Percentiles rank a stretch among this genome's conserved stretches.
Evolutionary conservation across 2,329 filamentous ascomycete species (phyloP).

Genomic region (Onygena corvina): DNA sequence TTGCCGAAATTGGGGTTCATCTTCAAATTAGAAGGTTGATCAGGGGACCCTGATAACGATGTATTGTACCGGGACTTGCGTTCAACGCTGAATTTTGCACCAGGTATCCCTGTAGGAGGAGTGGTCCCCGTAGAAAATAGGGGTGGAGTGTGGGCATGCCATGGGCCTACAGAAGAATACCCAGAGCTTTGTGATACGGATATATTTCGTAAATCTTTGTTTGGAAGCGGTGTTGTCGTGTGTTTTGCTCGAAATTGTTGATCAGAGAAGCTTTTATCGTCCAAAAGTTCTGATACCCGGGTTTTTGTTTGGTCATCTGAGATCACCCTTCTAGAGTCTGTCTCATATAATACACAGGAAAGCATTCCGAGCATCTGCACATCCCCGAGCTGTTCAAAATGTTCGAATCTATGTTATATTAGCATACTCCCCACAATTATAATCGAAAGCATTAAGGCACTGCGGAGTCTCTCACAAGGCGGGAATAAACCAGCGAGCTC

Average conservation of each 20-base stretch:
- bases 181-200: conserved; percentile 35
- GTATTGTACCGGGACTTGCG: conserved; percentile 31
- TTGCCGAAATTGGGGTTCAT: conserved; percentile 33
- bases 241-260: neutral
- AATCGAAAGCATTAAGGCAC: neutral
- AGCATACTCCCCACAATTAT: neutral
- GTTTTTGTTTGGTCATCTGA: neutral
- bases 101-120: conserved; percentile 37
- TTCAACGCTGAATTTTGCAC: conserved; percentile 30
- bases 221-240: conserved; percentile 24
- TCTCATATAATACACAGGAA: conserved; percentile 46
- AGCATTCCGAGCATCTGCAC: conserved; percentile 56
- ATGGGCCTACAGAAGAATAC: conserved; percentile 41
- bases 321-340: conserved; percentile 19
- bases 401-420: conserved; percentile 33
- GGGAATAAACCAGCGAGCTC: conserved; percentile 44
- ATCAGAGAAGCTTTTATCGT: conserved; percentile 2
- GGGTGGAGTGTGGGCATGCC: conserved; percentile 39
- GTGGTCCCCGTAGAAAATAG: conserved; percentile 43
- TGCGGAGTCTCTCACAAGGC: conserved; percentile 28
- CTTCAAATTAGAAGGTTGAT: conserved; percentile 29
- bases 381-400: conserved; percentile 50
- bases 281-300: neutral
- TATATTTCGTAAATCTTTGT: conserved; percentile 24
- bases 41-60: conserved; percentile 33